These are phyloP conservation scores for Fraxinus cuspidata DNA, from an alignment of 257 asterid genomes.

Conservation along the genomic window DNA sequence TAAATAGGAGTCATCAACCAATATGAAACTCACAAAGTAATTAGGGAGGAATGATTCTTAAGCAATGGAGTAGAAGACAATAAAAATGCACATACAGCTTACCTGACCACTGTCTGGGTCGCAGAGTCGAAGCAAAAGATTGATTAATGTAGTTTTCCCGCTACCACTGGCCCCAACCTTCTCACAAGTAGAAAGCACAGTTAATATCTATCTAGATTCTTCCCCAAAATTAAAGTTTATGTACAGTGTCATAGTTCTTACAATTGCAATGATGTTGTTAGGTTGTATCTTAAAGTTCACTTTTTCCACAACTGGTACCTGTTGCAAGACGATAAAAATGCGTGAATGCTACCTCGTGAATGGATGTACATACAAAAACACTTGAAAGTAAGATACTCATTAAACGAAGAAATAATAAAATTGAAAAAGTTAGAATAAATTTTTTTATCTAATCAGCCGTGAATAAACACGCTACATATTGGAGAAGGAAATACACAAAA, in stretches of 20 bases:
- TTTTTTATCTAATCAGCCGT: no score
- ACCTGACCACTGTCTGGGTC: slow-evolving; percentile 62
- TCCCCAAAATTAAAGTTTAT: not conserved
- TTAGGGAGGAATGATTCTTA: slow-evolving; percentile 15
- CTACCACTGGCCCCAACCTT: slow-evolving; percentile 58
- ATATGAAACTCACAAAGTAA: not conserved
- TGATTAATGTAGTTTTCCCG: slow-evolving; percentile 34
- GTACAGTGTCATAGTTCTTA: slow-evolving; percentile 28
- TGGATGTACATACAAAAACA: not conserved
- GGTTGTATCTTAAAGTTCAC: slow-evolving; percentile 43
- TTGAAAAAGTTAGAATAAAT: not conserved
- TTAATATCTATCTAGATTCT: slow-evolving; percentile 22
- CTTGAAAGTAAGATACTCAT: not conserved
- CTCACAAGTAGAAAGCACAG: slow-evolving; percentile 15
- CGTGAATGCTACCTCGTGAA: not conserved
- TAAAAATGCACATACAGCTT: slow-evolving; percentile 6
- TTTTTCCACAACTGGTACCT: slow-evolving; percentile 43
- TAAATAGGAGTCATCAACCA: not conserved
- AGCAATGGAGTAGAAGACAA: slow-evolving; percentile 10
- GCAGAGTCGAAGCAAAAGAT: slow-evolving; percentile 59
- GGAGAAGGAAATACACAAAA: not conserved
- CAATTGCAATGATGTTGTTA: slow-evolving; percentile 52
- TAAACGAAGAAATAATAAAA: not conserved
- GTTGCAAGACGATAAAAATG: slow-evolving; percentile 25
- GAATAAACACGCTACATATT: not conserved